Evolutionary conservation across 1,284 basidiomycete species (phyloP).

Genomic region (Moesziomyces antarcticus): DNA sequence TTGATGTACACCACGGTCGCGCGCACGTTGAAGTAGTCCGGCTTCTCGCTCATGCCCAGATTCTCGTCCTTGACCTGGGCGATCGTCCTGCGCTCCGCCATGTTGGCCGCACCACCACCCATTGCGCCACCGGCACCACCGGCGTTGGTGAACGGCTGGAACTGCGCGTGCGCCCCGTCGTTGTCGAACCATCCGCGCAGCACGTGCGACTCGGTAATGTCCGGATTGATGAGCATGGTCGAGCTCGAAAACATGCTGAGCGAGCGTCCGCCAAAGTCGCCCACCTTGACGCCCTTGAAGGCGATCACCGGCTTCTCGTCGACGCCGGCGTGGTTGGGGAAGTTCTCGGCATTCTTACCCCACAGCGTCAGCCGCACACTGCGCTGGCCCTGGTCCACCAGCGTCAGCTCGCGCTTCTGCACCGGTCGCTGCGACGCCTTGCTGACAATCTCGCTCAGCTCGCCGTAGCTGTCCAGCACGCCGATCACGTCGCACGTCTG

Average conservation of each 20-base stretch:
- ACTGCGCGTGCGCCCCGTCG: slow-evolving; percentile 53
- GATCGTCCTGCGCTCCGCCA: slow-evolving; percentile 73
- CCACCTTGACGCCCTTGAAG: slow-evolving; percentile 94
- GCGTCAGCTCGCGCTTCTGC: slow-evolving; percentile 70
- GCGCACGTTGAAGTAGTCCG: slow-evolving; percentile 82
- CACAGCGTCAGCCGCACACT: slow-evolving; percentile 90
- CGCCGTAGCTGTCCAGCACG: slow-evolving; percentile 61
- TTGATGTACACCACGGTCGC: slow-evolving; percentile 92
- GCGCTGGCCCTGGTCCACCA: slow-evolving; percentile 86
- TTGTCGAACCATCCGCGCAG: slow-evolving; percentile 85
- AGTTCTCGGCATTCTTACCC: slow-evolving; percentile 94
- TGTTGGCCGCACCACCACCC: slow-evolving; percentile 67
- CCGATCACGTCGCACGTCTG: slow-evolving; percentile 68
- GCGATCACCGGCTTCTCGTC: slow-evolving; percentile 71
- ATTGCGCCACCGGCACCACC: slow-evolving; percentile 47
- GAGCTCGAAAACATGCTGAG: slow-evolving; percentile 79
- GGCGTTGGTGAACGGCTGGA: slow-evolving; percentile 69
- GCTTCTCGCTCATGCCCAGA: slow-evolving; percentile 80
- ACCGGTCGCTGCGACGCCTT: slow-evolving; percentile 66
- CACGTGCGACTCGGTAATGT: slow-evolving; percentile 84
- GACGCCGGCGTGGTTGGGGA: slow-evolving; percentile 66
- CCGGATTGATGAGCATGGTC: slow-evolving; percentile 77
- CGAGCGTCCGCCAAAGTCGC: slow-evolving; percentile 84
- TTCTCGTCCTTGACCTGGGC: slow-evolving; percentile 84
- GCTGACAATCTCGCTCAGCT: slow-evolving; percentile 62